phyloP scores from a whole-genome alignment of 352 stramenopile species.

The Lagenidium sp. region DNA sequence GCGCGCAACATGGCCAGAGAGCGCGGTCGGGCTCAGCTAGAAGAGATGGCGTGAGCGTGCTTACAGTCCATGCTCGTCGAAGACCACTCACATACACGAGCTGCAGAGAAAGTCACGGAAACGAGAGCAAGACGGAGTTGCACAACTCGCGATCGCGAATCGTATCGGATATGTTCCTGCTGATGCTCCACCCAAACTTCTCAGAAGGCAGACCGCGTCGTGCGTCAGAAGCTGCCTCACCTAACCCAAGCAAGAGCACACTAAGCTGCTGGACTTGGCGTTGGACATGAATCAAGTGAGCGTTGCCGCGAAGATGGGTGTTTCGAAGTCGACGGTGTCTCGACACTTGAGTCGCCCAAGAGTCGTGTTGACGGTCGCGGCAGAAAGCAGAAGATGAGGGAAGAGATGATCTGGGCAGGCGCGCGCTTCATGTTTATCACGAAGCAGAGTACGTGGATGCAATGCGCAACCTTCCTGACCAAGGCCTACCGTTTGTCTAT shows the following conservation, averaged over 20 bases:
- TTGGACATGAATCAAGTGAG: neutral
- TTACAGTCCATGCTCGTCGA: neutral
- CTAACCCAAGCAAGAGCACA: neutral
- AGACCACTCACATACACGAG: neutral
- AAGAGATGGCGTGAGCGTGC: neutral
- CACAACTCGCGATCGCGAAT: neutral
- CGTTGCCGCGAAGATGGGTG: neutral
- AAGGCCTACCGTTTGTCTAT: neutral
- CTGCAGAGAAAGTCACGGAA: neutral
- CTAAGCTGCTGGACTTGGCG: neutral
- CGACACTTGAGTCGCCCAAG: neutral
- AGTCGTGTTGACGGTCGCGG: neutral
- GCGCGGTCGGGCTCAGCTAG: too few relatives aligned
- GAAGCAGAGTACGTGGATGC: neutral
- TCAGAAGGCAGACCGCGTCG: neutral
- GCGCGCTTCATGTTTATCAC: neutral
- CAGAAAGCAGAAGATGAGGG: neutral
- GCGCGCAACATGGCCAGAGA: too few relatives aligned
- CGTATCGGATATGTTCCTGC: neutral
- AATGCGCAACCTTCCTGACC: neutral
- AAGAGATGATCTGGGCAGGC: neutral
- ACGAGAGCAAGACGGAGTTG: neutral
- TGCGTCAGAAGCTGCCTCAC: neutral
- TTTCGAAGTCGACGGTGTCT: neutral
- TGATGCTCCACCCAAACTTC: neutral